phyloP scores from a whole-genome alignment of 352 stramenopile genomes.

The Pythium utonaiense region DNA sequence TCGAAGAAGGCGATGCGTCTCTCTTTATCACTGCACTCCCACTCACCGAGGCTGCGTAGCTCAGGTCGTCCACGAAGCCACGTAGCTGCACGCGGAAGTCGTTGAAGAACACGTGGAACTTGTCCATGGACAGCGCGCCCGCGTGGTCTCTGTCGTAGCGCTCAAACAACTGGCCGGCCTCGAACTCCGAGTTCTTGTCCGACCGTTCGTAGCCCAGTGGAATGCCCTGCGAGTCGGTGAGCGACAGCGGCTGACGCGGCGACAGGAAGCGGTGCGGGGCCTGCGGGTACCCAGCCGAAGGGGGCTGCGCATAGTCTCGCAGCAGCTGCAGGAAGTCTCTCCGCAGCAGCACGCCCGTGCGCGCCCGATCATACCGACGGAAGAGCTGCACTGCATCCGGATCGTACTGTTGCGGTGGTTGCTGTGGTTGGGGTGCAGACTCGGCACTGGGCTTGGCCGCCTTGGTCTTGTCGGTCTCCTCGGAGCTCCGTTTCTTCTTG shows the following conservation, averaged over 20 bases:
- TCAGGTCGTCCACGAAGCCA: constrained; percentile 62
- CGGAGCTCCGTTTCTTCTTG: constrained; percentile 30
- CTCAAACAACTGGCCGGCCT: constrained; percentile 81
- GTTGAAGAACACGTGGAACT: constrained; percentile 66
- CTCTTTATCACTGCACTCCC: not conserved
- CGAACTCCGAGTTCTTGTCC: constrained; percentile 78
- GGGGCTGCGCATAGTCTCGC: constrained; percentile 50
- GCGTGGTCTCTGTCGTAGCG: constrained; percentile 64
- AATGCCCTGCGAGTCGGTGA: constrained; percentile 62
- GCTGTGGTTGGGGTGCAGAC: constrained; percentile 7
- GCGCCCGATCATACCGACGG: constrained; percentile 60
- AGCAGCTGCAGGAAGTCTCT: constrained; percentile 71
- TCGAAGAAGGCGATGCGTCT: not conserved
- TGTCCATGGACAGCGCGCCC: constrained; percentile 54
- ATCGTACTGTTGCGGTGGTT: constrained; percentile 24
- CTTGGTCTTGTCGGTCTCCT: constrained; percentile 17
- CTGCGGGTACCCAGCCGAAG: constrained; percentile 12
- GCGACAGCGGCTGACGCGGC: constrained; percentile 39
- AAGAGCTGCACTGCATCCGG: constrained; percentile 81
- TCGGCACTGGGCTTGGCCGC: constrained; percentile 6
- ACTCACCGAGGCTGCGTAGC: constrained; percentile 23
- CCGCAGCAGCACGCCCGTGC: constrained; percentile 49
- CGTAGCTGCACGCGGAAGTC: constrained; percentile 69
- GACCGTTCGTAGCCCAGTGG: constrained; percentile 70
- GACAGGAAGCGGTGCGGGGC: not conserved